Base-by-base conservation (phyloP, 2,329 filamentous ascomycete genomes). In the Claviceps purpurea region DNA sequence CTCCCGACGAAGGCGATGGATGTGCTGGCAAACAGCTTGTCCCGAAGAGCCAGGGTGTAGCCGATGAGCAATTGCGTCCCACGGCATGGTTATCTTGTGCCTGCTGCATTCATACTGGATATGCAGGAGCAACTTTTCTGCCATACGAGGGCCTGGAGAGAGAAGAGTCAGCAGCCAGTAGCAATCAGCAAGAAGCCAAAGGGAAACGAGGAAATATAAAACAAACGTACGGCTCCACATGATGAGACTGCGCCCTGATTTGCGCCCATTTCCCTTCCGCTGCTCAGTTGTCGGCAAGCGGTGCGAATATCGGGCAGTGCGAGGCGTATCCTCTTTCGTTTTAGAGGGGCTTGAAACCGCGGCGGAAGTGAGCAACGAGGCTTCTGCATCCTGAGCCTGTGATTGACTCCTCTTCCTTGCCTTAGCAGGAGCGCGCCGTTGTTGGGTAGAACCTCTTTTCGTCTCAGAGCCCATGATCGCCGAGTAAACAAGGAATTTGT, bases 131-230 rank as follows among this genome's bases (percentile, higher is more conserved):
- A 73, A 56, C 57, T 74, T 75, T 40, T 75, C 72, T 0, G 64
- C 60, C 70, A 75, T 75, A 10, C 71, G 67, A 10, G 70, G 66
- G 1, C 70, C 72, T 76, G n/a, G 39, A 18, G 41, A 22, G 11
- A 38, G 18, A 47, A 39, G 22, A 18, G 10, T 34, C 10, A 37
- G n/a, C n/a, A 18, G 24, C 26, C 24, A n/a, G 4, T 30, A 20
- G 14, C 30, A 47, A 47, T 20, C 26, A 34, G 13, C 4, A 18
- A 20, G 37, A 47, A 30, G 20, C 39, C 18, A 8, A 37, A 47
- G 7, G 14, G 7, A 22, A 20, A 22, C 1, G 20, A 3, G n/a
- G 44, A 20, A 16, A 37, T 13, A n/a, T 20, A 41, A 42, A 24
- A 40, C 2, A 47, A 16, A 47, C 71, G 65, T 63, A 73, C 71